Evolutionary conservation across 2,329 filamentous ascomycete genomes (phyloP).

Genomic region (Aspergillus fumigatiaffinis): DNA sequence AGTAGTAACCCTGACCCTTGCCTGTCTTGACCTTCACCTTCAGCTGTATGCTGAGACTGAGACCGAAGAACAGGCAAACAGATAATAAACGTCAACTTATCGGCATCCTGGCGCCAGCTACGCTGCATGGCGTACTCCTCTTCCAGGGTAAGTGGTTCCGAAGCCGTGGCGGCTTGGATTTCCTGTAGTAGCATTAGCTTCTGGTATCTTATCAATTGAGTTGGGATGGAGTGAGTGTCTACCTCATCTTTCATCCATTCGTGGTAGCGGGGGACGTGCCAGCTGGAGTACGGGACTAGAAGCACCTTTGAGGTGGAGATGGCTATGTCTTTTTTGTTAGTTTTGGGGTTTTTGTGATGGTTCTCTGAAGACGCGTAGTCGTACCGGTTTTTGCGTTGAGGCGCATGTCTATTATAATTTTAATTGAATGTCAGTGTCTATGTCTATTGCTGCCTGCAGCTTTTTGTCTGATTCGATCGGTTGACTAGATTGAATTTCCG

Average conservation of each 20-base stretch:
- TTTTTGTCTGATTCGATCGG: neutral
- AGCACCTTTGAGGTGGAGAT: slow-evolving; percentile 63
- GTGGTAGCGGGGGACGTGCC: slow-evolving; percentile 81
- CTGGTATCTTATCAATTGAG: neutral
- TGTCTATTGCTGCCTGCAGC: slow-evolving; percentile 10
- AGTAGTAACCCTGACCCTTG: too few relatives aligned
- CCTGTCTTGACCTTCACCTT: neutral
- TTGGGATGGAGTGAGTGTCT: slow-evolving; percentile 6
- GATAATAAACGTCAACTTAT: slow-evolving; percentile 91
- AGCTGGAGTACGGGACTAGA: slow-evolving; percentile 77
- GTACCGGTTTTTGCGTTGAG: slow-evolving; percentile 35
- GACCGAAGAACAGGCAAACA: slow-evolving; percentile 51
- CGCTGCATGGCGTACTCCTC: slow-evolving; percentile 88
- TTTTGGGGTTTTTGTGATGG: neutral
- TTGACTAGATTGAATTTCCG: too few relatives aligned
- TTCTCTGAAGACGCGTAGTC: slow-evolving; percentile 12
- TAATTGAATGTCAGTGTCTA: slow-evolving; percentile 20
- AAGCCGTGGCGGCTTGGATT: slow-evolving; percentile 81
- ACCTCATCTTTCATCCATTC: slow-evolving; percentile 85
- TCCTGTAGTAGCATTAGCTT: slow-evolving; percentile 44
- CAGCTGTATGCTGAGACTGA: neutral
- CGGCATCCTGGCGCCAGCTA: slow-evolving; percentile 75
- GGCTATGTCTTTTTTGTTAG: slow-evolving; percentile 45
- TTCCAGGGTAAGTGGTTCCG: slow-evolving; percentile 71
- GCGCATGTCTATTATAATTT: slow-evolving; percentile 21